Base-by-base conservation (phyloP, 2,329 filamentous ascomycete genomes). In the Verruconis gallopava region DNA sequence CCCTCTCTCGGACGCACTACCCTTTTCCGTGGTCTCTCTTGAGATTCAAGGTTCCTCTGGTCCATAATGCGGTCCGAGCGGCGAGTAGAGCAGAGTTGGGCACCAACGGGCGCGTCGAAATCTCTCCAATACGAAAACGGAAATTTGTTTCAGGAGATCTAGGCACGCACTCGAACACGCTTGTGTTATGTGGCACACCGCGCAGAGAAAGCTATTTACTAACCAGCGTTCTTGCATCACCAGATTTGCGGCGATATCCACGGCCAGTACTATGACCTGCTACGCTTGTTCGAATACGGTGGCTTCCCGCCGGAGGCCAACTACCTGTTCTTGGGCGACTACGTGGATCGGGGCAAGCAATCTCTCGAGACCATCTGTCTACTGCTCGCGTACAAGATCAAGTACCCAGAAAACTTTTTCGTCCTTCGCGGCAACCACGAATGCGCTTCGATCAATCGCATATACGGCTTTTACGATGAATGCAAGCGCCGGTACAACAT, bases 161-260 rank as follows among this genome's bases (percentile, higher is more conserved):
- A n/a, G n/a, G n/a, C n/a, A n/a, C n/a, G n/a, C n/a, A n/a, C n/a
- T n/a, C n/a, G n/a, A n/a, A n/a, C n/a, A n/a, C n/a, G n/a, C n/a
- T n/a, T n/a, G n/a, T n/a, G n/a, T n/a, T n/a, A n/a, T n/a, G n/a
- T n/a, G n/a, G n/a, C n/a, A n/a, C n/a, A n/a, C n/a, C n/a, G n/a
- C n/a, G n/a, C n/a, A n/a, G n/a, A n/a, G n/a, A n/a, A n/a, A n/a
- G n/a, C n/a, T n/a, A n/a, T n/a, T n/a, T n/a, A n/a, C n/a, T n/a
- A n/a, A n/a, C n/a, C n/a, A n/a, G n/a, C n/a, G n/a, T n/a, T n/a
- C n/a, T n/a, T n/a, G n/a, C n/a, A n/a, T n/a, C n/a, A n/a, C n/a
- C n/a, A 98, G 91, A 98, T 98, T 60, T 96, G 89, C 65, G 91
- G 91, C 67, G 91, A 96, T 68, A 96, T 98, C 54, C 91, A 96